Evolutionary conservation across 805 yeast species (phyloP), one percentile per base, ranked within the genome.

Genomic region (Diddensiella santjacobensis): DNA sequence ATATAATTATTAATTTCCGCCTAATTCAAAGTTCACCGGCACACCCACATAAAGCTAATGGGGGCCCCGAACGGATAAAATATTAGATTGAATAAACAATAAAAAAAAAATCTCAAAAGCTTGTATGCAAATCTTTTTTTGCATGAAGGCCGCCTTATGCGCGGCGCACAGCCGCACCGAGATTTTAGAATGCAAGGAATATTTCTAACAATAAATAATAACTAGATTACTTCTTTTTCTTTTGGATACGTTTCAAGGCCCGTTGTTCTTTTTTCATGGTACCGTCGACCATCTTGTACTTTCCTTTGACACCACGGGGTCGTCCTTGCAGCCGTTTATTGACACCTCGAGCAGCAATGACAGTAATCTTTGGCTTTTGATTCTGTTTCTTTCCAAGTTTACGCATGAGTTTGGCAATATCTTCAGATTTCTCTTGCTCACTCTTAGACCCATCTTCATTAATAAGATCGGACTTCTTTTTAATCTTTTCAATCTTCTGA

Each of bases 271-370:
- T 93, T 86, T 93, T 93, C 84, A 88, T 74, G 18, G 83, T 87
- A 75, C 98, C 98, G 70, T 93, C 99, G 59, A 93, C 98, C 99
- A 93, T 93, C 83, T 87, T 93, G 73, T 93, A 93, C 67, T 87
- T 89, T 71, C 99, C 99, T 68, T 83, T 88, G 58, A 93, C 81
- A 67, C 99, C 99, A 71, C 80, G 84, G 37, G 99, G 99, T 73
- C 99, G 84, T 48, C 99, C 99, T 58, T 86, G 74, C 45, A 90
- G 71, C 50, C 96, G 96, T 66, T 73, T 85, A 69, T 93, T 90
- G 31, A 73, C 66, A 61, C 98, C 98, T 43, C 73, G 71, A 6
- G 99, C 98, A 58, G 81, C 89, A 52, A 93, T 96, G 52, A 88
- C 77, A 1, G 95, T 87, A 35, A 88, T 87, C 75, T 84, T 82